Evolutionary conservation across 2,329 filamentous ascomycete genomes (phyloP).

Genomic region (Alternaria alternata): DNA sequence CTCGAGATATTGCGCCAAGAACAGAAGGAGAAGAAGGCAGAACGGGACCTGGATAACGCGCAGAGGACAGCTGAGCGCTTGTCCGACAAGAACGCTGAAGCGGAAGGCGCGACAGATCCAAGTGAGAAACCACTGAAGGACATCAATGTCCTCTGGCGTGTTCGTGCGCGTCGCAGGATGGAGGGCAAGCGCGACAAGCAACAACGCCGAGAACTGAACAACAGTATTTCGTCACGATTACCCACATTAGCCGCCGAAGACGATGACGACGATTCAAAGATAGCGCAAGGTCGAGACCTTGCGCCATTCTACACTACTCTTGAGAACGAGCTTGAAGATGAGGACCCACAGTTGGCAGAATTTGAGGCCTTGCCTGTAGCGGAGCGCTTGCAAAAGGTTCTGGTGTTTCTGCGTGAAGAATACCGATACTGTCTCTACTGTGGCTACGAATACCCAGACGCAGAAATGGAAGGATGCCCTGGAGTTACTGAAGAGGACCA

Average conservation of each 20-base stretch:
- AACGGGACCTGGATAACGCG: conserved; percentile 76
- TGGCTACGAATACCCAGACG: conserved; percentile 80
- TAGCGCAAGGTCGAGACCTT: conserved; percentile 69
- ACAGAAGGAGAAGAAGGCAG: conserved; percentile 55
- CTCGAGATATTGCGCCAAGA: conserved; percentile 45
- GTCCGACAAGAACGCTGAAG: conserved; percentile 54
- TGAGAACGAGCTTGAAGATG: conserved; percentile 76
- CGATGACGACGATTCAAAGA: conserved; percentile 75
- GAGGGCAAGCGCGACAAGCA: conserved; percentile 70
- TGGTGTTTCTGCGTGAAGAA: conserved; percentile 73
- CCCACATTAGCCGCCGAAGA: conserved; percentile 69
- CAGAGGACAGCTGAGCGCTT: conserved; percentile 85
- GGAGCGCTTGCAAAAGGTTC: conserved; percentile 72
- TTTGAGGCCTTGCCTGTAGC: conserved; percentile 74
- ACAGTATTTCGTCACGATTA: conserved; percentile 56
- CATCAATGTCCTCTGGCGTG: conserved; percentile 82
- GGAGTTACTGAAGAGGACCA: conserved; percentile 86
- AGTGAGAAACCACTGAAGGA: conserved; percentile 66
- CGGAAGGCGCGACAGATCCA: conserved; percentile 30
- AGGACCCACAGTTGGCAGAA: conserved; percentile 80
- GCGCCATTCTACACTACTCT: conserved; percentile 60
- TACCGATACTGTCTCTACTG: conserved; percentile 96
- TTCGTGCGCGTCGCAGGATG: conserved; percentile 73
- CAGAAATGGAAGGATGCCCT: conserved; percentile 84
- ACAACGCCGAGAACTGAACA: conserved; percentile 38